phyloP scores from a whole-genome alignment of 148 eudicot genomes.

The Simmondsia chinensis region DNA sequence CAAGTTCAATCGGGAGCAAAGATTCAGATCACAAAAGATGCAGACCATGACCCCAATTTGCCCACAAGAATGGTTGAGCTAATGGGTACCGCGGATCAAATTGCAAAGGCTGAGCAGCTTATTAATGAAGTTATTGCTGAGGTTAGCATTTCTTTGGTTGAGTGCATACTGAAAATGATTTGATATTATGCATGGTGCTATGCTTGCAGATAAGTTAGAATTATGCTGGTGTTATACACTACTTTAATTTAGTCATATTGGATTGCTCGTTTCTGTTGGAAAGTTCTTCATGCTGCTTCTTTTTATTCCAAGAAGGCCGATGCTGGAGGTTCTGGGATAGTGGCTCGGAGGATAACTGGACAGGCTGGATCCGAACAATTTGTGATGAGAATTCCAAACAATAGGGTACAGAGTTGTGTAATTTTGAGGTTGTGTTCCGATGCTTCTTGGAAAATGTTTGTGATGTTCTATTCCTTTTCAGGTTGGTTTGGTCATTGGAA shows the following conservation, averaged over 20 bases:
- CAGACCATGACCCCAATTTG: constrained; percentile 70
- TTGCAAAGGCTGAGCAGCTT: constrained; percentile 75
- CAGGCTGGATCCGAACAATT: constrained; percentile 50
- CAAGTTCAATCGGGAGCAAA: constrained; percentile 92
- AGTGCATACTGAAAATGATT: too few species aligned
- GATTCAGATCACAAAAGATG: constrained; percentile 90
- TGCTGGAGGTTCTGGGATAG: constrained; percentile 68
- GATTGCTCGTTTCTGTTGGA: too few species aligned
- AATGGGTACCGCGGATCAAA: constrained; percentile 70
- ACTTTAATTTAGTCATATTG: too few species aligned
- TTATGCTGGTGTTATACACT: too few species aligned
- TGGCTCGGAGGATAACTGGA: constrained; percentile 47
- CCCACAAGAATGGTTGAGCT: constrained; percentile 65
- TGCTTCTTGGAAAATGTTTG: background rate
- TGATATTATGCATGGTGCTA: too few species aligned
- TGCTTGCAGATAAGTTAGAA: too few species aligned
- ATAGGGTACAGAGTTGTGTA: constrained; percentile 42
- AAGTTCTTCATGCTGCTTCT: background rate
- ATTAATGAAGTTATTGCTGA: constrained; percentile 78
- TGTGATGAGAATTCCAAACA: constrained; percentile 60
- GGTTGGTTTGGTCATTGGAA: constrained; percentile 97
- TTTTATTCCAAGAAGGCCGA: constrained; percentile 71
- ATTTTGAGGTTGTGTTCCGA: background rate
- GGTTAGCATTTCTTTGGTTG: constrained; percentile 52
- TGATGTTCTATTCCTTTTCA: constrained; percentile 21